Base-by-base conservation (phyloP, 805 yeast species). In the Lipomyces spencermartinsiae region DNA sequence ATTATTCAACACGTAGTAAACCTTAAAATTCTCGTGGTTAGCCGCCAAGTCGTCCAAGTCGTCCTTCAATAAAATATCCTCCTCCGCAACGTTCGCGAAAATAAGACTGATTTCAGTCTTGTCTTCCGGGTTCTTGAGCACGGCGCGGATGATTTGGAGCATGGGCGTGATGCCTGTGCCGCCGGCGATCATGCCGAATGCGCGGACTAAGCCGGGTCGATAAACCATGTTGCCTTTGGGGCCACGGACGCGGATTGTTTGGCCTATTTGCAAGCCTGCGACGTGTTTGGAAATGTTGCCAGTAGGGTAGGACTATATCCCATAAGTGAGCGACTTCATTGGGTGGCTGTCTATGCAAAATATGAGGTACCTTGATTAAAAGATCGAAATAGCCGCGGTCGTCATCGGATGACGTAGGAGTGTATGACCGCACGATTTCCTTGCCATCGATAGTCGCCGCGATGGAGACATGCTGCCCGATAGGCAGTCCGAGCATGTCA, bases 81-180 rank as follows among this genome's bases (percentile, higher is more conserved):
- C 83, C 57, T 87, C 86, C 65, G 93, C 54, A 73, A 94, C 83
- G 79, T 87, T 87, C 75, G 97, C 98, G 81, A 91, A 94, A 78
- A 86, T 83, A 75, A 95, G 83, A 71, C 87, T 84, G 72, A 95
- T 88, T 84, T 92, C 89, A 75, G 99, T 95, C 80, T 92, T 89
- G 82, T 95, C 98, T 58, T 81, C 82, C 64, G 97, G 93, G 84
- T 93, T 87, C 78, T 85, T 84, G 76, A 91, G 84, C 77, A 94
- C 85, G 78, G 87, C 88, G 75, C 87, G 89, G 71, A 92, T 80
- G 78, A 95, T 81, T 83, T 95, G 99, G 84, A 64, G 61, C 81
- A 95, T 84, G 69, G 99, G 99, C 57, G 98, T 91, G 80, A 95
- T 93, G 80, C 98, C 98, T 62, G 97, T 85, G 78, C 99, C 99